Conservation (phyloP, 208 protist genomes). For the Leishmania amazonensis region DNA sequence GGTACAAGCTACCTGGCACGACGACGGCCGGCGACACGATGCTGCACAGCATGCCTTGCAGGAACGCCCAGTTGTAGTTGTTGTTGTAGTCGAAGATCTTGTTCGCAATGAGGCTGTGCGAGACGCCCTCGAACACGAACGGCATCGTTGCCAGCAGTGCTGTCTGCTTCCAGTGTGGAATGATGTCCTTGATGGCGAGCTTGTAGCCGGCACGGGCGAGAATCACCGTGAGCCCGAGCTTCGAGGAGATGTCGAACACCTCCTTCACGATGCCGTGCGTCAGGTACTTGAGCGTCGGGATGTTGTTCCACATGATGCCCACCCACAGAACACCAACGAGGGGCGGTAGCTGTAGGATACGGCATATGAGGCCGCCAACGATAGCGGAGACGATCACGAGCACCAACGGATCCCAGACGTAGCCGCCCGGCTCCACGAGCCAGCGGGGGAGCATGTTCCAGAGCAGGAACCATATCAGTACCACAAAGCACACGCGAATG, state of each 20-base stretch:
- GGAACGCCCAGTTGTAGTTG: conserved; percentile 80
- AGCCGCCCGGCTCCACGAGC: conserved; percentile 68
- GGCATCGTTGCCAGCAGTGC: conserved; percentile 66
- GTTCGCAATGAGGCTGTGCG: conserved; percentile 76
- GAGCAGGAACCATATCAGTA: conserved; percentile 67
- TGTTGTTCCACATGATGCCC: conserved; percentile 84
- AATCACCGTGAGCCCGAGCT: conserved; percentile 76
- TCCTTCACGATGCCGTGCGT: conserved; percentile 57
- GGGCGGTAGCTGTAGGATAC: conserved; percentile 77
- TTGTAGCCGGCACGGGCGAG: conserved; percentile 76
- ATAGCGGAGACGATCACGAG: conserved; percentile 65
- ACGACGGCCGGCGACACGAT: conserved; percentile 79
- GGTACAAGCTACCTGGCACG: conserved; percentile 70
- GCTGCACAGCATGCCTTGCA: conserved; percentile 78
- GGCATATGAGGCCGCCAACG: conserved; percentile 67
- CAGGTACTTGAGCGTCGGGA: conserved; percentile 62
- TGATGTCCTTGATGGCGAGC: conserved; percentile 64
- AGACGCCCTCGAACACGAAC: conserved; percentile 61
- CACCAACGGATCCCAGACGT: conserved; percentile 76
- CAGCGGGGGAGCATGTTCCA: conserved; percentile 69
- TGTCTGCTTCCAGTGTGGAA: conserved; percentile 73
- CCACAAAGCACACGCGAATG: conserved; percentile 60
- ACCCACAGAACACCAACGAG: conserved; percentile 82
- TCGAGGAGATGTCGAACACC: conserved; percentile 63
- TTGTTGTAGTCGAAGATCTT: conserved; percentile 65